Evolutionary conservation across 768 basidiomycete genomes (phyloP).

Genomic region (Lactarius vividus): DNA sequence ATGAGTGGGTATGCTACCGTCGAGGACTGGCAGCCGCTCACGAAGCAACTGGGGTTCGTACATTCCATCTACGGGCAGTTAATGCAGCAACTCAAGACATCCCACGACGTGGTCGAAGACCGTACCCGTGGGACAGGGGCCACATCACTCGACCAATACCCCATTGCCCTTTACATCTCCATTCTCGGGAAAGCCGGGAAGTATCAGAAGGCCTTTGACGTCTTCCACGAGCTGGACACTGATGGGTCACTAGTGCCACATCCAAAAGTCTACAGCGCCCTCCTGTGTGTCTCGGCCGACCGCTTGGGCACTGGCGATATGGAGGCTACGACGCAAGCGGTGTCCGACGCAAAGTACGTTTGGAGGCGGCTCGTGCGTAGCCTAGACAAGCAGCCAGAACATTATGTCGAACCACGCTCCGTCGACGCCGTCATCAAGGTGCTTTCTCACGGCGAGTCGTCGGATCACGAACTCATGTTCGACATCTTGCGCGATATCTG

Average conservation of each 20-base stretch:
- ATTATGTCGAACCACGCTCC: conserved; percentile 53
- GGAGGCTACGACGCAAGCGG: conserved; percentile 25
- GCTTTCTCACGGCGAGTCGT: conserved; percentile 51
- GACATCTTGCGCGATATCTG: conserved; percentile 60
- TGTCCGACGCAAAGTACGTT: conserved; percentile 62
- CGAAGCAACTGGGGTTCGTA: conserved; percentile 61
- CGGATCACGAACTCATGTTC: conserved; percentile 67
- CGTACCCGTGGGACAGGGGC: conserved; percentile 39
- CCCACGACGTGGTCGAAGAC: conserved; percentile 43
- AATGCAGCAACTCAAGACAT: conserved; percentile 48
- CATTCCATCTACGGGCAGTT: conserved; percentile 60
- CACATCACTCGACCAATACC: conserved; percentile 29
- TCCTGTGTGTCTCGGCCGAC: conserved; percentile 52
- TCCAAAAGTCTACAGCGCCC: conserved; percentile 58
- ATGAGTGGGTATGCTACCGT: conserved; percentile 62
- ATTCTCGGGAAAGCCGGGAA: conserved; percentile 59
- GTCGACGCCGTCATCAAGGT: conserved; percentile 53
- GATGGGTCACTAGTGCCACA: conserved; percentile 62
- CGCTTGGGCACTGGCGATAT: conserved; percentile 29
- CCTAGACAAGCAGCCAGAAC: conserved; percentile 43
- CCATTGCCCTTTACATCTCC: conserved; percentile 61
- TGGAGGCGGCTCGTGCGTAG: conserved; percentile 66
- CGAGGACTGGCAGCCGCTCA: conserved; percentile 54
- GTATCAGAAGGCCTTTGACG: conserved; percentile 69
- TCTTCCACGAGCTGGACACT: conserved; percentile 66